Percentiles rank a stretch among this genome's conserved stretches.
Conservation (phyloP, 2,329 filamentous ascomycete species). For the Cercospora janseana region DNA sequence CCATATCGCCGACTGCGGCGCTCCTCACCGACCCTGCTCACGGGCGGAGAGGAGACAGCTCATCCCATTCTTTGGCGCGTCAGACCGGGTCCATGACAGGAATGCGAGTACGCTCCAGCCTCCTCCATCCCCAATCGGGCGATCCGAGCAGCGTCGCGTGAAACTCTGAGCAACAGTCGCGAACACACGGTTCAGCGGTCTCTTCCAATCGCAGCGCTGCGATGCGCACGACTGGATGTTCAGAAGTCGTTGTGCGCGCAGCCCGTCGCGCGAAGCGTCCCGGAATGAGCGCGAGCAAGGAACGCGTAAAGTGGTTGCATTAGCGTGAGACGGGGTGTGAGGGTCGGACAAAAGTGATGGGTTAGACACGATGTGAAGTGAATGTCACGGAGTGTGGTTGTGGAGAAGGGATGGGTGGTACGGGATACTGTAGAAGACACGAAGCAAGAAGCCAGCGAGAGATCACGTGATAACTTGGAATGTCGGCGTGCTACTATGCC, state of each 20-base stretch:
- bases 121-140: not conserved
- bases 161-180: conserved; percentile 1
- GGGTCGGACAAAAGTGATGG: conserved; percentile 14
- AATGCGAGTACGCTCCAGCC: conserved; percentile 1
- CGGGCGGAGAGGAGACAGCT: not conserved
- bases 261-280: not conserved
- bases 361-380: conserved; percentile 6
- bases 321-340: conserved; percentile 10
- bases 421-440: no score
- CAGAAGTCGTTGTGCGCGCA: conserved; percentile 15
- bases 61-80: not conserved
- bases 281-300: conserved; percentile 12
- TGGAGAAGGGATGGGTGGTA: conserved; percentile 7
- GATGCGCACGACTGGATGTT: conserved; percentile 6
- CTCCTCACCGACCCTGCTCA: conserved; percentile 4
- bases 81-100: conserved; percentile 7
- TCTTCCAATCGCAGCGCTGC: conserved; percentile 12
- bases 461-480: no score
- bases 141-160: not conserved
- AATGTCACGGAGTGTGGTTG: conserved; percentile 4
- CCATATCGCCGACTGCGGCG: conserved; percentile 15
- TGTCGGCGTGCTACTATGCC: no score
- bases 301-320: conserved; percentile 17
- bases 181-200: no score
- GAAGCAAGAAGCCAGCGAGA: no score